Base-by-base conservation (phyloP, 2,329 filamentous ascomycete genomes). In the Venturia aucupariae region DNA sequence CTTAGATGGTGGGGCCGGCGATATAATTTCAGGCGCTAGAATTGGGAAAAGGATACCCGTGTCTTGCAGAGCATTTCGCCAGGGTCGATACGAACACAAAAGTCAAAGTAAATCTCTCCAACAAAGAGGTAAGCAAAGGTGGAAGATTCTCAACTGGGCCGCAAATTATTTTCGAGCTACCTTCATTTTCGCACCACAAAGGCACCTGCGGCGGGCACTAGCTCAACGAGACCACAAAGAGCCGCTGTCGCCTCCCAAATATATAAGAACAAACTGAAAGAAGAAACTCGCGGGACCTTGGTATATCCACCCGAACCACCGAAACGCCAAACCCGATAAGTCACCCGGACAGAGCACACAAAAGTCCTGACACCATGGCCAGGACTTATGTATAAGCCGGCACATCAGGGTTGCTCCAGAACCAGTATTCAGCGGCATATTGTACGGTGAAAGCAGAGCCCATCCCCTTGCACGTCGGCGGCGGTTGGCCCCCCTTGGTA, bases 401-500 rank as follows among this genome's bases (percentile, higher is more conserved):
- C 44, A 11, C 35, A 46, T 15, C 24, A 11, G 64, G 61, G 17
- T 64, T 54, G 35, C 48, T 74, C 64, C 64, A 84, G 67, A 81
- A 88, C 87, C 83, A 87, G 70, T 90, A 97, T 82, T 92, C 84
- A 51, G 92, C 86, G 39, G 90, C 82, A 76, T 97, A 97, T 71
- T 92, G 81, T 17, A 96, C 84, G 67, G 87, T 79, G 69, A 97
- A 92, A 0, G 76, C 72, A 13, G 81, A 79, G 0, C 80, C 74
- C 80, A 85, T 81, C 13, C 85, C 89, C 41, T 82, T 74, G 73
- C 93, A 97, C 0, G 86, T 89, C 32, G 83, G 79, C 0, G 92
- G 92, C 1, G 91, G 77, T 59, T 82, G 84, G 13, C 93, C 93
- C 32, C 92, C 92, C 0, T 88, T 91, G 13, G 93, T 97, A 70